Percentiles rank a stretch among this genome's conserved stretches.
Conservation (phyloP, 2,329 filamentous ascomycete genomes). For the Amylocarpus encephaloides region DNA sequence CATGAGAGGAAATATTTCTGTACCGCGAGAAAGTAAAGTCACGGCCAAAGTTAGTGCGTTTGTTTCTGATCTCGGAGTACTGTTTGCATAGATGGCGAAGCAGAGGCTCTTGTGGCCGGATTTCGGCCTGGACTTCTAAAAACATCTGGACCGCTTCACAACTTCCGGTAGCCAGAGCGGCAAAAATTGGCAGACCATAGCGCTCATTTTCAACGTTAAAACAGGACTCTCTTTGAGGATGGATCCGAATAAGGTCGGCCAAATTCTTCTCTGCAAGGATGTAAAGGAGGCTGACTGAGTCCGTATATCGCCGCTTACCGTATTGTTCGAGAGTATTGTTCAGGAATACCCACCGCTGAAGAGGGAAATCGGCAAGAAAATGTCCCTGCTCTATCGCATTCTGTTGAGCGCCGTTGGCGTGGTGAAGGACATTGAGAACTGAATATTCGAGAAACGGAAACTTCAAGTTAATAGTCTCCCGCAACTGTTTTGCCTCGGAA, state of each 20-base stretch:
- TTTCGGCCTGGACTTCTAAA: slow-evolving; percentile 16
- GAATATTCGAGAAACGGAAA: slow-evolving; percentile 45
- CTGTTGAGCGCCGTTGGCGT: slow-evolving; percentile 35
- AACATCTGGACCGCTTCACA: slow-evolving; percentile 26
- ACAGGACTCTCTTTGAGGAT: slow-evolving; percentile 14
- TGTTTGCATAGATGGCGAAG: slow-evolving; percentile 9
- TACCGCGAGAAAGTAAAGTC: neutral
- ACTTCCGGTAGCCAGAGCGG: slow-evolving; percentile 31
- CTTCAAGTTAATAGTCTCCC: slow-evolving; percentile 15
- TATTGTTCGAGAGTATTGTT: slow-evolving; percentile 30
- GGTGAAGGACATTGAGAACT: slow-evolving; percentile 34
- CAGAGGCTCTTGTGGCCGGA: neutral
- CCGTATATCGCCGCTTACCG: slow-evolving; percentile 24
- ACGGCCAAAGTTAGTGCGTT: neutral
- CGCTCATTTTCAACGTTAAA: slow-evolving; percentile 27
- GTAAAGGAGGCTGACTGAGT: slow-evolving; percentile 30
- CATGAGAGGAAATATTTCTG: slow-evolving; percentile 6
- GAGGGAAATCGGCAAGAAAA: slow-evolving; percentile 32
- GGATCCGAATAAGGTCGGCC: slow-evolving; percentile 26
- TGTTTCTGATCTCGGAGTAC: slow-evolving; percentile 4
- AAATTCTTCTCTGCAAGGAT: slow-evolving; percentile 33
- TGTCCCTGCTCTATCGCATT: slow-evolving; percentile 28
- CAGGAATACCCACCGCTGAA: slow-evolving; percentile 28
- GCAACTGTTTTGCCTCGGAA: slow-evolving; percentile 18
- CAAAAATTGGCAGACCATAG: slow-evolving; percentile 34